Percentiles rank a stretch among this genome's conserved stretches.
phyloP scores from a whole-genome alignment of 371 early-diverging fungal species.

The Zychaea mexicana region DNA sequence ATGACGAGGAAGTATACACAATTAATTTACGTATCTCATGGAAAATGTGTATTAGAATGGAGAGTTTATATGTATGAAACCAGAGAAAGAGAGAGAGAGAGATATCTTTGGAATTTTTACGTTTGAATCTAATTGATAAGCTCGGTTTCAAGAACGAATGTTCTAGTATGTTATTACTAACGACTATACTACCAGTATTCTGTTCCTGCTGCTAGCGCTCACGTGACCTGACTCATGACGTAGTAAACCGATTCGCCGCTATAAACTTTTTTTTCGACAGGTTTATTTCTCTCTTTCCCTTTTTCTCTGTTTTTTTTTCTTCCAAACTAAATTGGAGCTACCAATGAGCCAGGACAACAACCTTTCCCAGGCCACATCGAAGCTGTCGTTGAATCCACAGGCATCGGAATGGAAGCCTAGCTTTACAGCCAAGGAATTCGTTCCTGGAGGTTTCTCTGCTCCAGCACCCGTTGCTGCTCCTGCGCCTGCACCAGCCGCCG shows the following conservation, averaged over 20 bases:
- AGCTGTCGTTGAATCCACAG: slow-evolving; percentile 34
- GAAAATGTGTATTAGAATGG: too few species aligned
- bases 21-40: too few species aligned
- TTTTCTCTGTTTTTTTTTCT: too few species aligned
- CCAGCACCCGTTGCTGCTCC: slow-evolving; percentile 16
- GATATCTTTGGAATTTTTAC: too few species aligned
- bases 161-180: too few species aligned
- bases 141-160: too few species aligned
- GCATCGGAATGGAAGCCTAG: slow-evolving; percentile 40
- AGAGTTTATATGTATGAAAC: neutral
- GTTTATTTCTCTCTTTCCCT: neutral
- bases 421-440: slow-evolving; percentile 31
- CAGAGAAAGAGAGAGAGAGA: neutral
- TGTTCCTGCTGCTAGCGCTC: too few species aligned
- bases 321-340: too few species aligned
- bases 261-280: neutral
- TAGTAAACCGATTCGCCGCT: too few species aligned
- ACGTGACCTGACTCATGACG: neutral
- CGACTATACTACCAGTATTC: too few species aligned
- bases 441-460: slow-evolving; percentile 23
- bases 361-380: slow-evolving; percentile 25
- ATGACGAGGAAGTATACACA: too few species aligned
- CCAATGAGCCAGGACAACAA: slow-evolving; percentile 28
- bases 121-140: too few species aligned
- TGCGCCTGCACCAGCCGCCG: slow-evolving; percentile 15